Percentiles rank a stretch among this genome's conserved stretches.
These are phyloP conservation scores for Candida sanyaensis DNA, from an alignment of 1,139 yeast species.

Conservation along the genomic window DNA sequence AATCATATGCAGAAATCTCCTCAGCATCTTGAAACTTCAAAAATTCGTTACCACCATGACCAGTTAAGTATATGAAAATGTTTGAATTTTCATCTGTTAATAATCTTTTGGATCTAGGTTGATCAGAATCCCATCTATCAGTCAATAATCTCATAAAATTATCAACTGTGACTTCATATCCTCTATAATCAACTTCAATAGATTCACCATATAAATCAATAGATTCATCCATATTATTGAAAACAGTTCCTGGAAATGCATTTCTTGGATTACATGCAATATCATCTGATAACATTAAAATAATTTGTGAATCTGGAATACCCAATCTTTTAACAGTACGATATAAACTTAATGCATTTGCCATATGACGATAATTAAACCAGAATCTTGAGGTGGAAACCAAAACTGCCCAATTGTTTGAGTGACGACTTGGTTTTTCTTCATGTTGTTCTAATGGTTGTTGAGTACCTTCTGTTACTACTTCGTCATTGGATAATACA, in stretches of 20 bases:
- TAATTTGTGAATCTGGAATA: slow-evolving; percentile 96
- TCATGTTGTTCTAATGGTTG: neutral
- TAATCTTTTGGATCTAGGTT: slow-evolving; percentile 87
- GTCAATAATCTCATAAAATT: slow-evolving; percentile 87
- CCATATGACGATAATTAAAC: slow-evolving; percentile 98
- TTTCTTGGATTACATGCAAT: slow-evolving; percentile 96
- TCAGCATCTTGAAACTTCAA: slow-evolving; percentile 98
- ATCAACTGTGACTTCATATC: slow-evolving; percentile 97
- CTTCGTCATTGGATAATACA: neutral
- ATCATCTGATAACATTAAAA: slow-evolving; percentile 93
- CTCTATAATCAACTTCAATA: slow-evolving; percentile 95
- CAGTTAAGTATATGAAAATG: slow-evolving; percentile 92
- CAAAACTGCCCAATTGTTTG: slow-evolving; percentile 92
- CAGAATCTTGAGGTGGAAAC: slow-evolving; percentile 96
- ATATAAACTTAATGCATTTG: slow-evolving; percentile 90
- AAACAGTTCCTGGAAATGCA: slow-evolving; percentile 94
- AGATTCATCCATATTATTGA: slow-evolving; percentile 92
- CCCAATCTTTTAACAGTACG: slow-evolving; percentile 95
- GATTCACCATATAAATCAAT: slow-evolving; percentile 92
- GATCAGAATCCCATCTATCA: slow-evolving; percentile 93
- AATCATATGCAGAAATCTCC: slow-evolving; percentile 91
- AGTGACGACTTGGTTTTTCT: slow-evolving; percentile 51
- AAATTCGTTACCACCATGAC: slow-evolving; percentile 98
- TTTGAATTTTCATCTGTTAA: slow-evolving; percentile 93
- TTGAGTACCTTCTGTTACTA: neutral